Evolutionary conservation across 31 red algal genomes (phyloP), one percentile per base, ranked within the genome.

Genomic region (Asparagopsis taxiformis): DNA sequence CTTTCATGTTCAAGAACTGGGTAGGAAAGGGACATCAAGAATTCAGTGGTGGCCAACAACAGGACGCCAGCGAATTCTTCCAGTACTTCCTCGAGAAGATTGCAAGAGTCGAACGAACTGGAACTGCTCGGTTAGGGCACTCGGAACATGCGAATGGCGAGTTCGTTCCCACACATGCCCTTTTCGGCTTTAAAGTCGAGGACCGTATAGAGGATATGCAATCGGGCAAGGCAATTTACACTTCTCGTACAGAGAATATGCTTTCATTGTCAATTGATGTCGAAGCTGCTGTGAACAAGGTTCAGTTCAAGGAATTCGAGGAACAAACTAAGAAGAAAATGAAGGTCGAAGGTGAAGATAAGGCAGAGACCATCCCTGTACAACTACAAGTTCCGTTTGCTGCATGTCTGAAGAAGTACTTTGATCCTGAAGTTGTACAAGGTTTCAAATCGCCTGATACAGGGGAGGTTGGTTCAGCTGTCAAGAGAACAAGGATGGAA

Each of bases 51-150:
- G 39, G 24, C 35, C 51, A 64, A 19, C 95, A 98, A 66, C 95
- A 98, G 64, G 95, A 98, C 59, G 95, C 95, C 17, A 68, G 67
- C 25, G 95, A 98, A 64, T 98, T 98, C 54, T 82, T 91, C 23
- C 84, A 98, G 69, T 71, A 89, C 63, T 74, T 98, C 16, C 73
- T 98, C 19, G 84, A 87, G 10, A 74, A 72, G 59, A 59, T 93
- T 29, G 70, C 62, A 28, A 67, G 68, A 17, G 90, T 81, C 2
- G 90, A 93, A 55, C 65, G 65, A 33, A 46, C 39, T 54, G 81
- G 81, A 66, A 72, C 25, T 32, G 59, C 31, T 19, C 65, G 68
- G 30, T 32, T 78, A 48, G 26, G 28, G 11, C 26, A 17, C 54
- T 31, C 29, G n/a, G 3, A 61, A 13, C 50, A 58, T 23, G 59